Conservation (phyloP, 2,329 filamentous ascomycete species). For the Ilyonectria mors-panacis region DNA sequence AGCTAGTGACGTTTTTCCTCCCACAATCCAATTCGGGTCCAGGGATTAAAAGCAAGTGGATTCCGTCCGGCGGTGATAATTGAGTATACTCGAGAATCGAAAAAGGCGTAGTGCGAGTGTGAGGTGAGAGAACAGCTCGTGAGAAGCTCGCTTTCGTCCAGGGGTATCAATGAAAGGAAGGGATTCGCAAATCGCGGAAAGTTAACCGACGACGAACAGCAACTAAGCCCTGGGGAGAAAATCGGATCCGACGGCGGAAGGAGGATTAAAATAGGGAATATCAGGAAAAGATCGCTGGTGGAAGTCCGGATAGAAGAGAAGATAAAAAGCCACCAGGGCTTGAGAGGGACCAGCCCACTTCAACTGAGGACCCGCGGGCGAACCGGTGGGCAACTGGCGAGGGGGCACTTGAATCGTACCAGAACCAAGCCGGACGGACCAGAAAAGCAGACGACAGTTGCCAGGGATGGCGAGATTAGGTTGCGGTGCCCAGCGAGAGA, state of each 20-base stretch:
- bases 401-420: conserved; percentile 41
- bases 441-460: conserved; percentile 14
- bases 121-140: conserved; percentile 19
- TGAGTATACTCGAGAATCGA: conserved; percentile 25
- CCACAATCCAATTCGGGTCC: conserved; percentile 1
- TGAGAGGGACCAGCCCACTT: conserved; percentile 46
- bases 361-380: conserved; percentile 2
- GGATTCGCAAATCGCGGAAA: background rate
- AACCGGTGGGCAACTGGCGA: conserved; percentile 34
- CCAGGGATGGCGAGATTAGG: conserved; percentile 32
- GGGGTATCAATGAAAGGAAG: conserved; percentile 20
- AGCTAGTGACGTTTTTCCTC: background rate
- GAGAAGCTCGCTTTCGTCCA: conserved; percentile 6
- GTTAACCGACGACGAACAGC: conserved; percentile 1
- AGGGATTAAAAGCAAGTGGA: background rate
- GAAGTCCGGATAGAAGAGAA: conserved; percentile 17
- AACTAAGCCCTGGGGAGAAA: conserved; percentile 1
- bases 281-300: background rate
- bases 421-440: conserved; percentile 42
- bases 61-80: conserved; percentile 26
- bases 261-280: background rate
- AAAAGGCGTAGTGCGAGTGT: conserved; percentile 8
- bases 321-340: background rate
- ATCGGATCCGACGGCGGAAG: background rate
- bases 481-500: conserved; percentile 28